Base-by-base conservation (phyloP, 768 basidiomycete species). In the Asterophora lycoperdoides region DNA sequence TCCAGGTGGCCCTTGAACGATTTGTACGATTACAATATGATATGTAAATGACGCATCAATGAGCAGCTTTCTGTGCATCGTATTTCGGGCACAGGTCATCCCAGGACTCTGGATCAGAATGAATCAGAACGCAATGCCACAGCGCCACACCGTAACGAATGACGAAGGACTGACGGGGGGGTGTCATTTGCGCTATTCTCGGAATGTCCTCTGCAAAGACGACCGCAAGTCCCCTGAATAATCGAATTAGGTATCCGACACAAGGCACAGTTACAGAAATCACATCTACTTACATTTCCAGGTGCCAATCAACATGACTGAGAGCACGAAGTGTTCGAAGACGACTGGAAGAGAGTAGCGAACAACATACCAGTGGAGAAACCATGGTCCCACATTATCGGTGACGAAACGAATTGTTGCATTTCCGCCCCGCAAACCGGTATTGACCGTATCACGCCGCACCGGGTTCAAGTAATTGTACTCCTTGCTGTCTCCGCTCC, bases 361-460 rank as follows among this genome's bases (percentile, higher is more conserved):
- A 70, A 72, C 65, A 56, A 77, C 56, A 4, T 32, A 70, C 69
- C 70, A 72, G 45, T 71, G 70, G 19, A 71, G 52, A 44, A 72
- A 61, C 69, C 70, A 72, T 5, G 70, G 70, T 0, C 70, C 69
- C 18, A 67, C 48, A 49, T 72, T 86, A 62, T 87, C 79, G 2
- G 84, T 79, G 13, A 65, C 60, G 68, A 81, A 85, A 17, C 81
- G 74, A 44, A 85, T 70, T 1, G 74, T 76, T n/a, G 75, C 59
- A 30, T 60, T 55, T 20, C 64, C 65, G 13, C 55, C 55, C 8
- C 53, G 51, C 13, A 52, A 55, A 1, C 65, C 68, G 40, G 51
- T 62, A 20, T 17, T 58, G 10, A 70, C 69, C 8, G 60, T 59
- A 42, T 71, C 68, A 2, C 69, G 64, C 1, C 60, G 56, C 6